Evolutionary conservation across 441 rosid species (phyloP).

Genomic region (Arabidopsis lyrata): DNA sequence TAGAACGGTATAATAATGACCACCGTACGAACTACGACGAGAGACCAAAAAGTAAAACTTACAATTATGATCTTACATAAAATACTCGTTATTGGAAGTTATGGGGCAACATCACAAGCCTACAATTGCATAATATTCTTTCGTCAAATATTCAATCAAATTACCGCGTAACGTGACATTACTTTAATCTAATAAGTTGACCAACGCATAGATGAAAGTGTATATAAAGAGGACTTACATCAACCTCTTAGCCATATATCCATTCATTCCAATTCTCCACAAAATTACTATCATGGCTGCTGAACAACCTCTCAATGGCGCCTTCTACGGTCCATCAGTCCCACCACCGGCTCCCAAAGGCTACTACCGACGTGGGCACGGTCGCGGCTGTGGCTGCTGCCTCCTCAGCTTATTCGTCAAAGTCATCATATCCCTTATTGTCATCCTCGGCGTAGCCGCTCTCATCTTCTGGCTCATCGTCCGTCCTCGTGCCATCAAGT

Average conservation of each 20-base stretch:
- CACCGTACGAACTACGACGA: conserved; percentile 6
- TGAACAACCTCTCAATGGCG: conserved; percentile 64
- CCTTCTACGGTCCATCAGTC: conserved; percentile 68
- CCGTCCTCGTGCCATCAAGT: conserved; percentile 70
- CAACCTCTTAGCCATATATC: conserved; percentile 18
- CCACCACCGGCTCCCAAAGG: conserved; percentile 57
- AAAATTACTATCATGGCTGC: conserved; percentile 50
- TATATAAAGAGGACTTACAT: conserved; percentile 33
- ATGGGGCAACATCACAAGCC: conserved; percentile 37
- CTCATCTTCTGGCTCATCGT: conserved; percentile 74
- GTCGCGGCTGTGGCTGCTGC: conserved; percentile 64
- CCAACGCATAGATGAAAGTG: conserved; percentile 26
- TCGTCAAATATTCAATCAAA: conserved; percentile 31
- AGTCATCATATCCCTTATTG: conserved; percentile 48
- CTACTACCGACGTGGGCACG: conserved; percentile 60
- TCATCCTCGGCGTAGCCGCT: conserved; percentile 57
- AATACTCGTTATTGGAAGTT: conserved; percentile 29
- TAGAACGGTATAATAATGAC: conserved; percentile 24
- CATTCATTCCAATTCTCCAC: conserved; percentile 17
- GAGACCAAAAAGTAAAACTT: conserved; percentile 19
- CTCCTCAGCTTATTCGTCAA: conserved; percentile 53
- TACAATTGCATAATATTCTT: conserved; percentile 43
- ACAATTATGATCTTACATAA: background rate
- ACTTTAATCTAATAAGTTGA: conserved; percentile 26
- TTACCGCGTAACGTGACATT: conserved; percentile 42